Evolutionary conservation across 2,329 filamentous ascomycete genomes (phyloP).

Genomic region (Aspergillus neotritici): DNA sequence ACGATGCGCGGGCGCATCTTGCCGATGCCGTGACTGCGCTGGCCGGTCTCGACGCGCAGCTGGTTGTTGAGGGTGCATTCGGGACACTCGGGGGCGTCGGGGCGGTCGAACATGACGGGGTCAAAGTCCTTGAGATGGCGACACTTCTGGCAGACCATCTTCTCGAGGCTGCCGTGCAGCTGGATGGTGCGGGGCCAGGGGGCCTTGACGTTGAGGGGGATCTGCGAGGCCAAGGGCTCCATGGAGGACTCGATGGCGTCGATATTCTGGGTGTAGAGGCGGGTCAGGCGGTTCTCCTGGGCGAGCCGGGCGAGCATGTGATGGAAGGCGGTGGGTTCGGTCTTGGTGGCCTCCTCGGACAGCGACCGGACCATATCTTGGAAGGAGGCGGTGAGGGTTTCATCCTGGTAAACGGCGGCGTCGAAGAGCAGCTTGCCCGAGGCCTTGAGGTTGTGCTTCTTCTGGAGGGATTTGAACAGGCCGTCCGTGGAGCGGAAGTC

Average conservation of each 20-base stretch:
- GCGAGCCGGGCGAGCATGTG: conserved; percentile 87
- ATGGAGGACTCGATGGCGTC: conserved; percentile 88
- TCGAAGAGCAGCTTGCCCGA: conserved; percentile 96
- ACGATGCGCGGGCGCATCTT: conserved; percentile 87
- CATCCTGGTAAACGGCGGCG: conserved; percentile 93
- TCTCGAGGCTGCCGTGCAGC: conserved; percentile 84
- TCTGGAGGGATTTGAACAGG: conserved; percentile 77
- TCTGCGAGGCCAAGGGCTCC: conserved; percentile 68
- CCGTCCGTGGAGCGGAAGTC: conserved; percentile 92
- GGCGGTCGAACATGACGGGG: conserved; percentile 72
- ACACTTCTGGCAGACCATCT: conserved; percentile 97
- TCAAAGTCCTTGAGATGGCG: conserved; percentile 70
- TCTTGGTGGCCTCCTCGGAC: conserved; percentile 68
- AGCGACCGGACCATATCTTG: conserved; percentile 94
- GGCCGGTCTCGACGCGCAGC: conserved; percentile 71
- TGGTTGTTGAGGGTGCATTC: conserved; percentile 69
- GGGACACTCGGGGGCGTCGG: conserved; percentile 72
- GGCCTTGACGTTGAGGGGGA: conserved; percentile 76
- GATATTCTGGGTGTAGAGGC: conserved; percentile 94
- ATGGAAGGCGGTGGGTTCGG: conserved; percentile 82
- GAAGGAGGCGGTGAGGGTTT: conserved; percentile 80
- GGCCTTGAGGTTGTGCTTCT: conserved; percentile 82
- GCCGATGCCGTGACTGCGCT: conserved; percentile 89
- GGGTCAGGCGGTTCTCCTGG: conserved; percentile 76
- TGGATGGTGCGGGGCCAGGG: conserved; percentile 94